These are phyloP conservation scores for Litchi chinensis DNA, from an alignment of 345 rosid species.

Conservation along the genomic window DNA sequence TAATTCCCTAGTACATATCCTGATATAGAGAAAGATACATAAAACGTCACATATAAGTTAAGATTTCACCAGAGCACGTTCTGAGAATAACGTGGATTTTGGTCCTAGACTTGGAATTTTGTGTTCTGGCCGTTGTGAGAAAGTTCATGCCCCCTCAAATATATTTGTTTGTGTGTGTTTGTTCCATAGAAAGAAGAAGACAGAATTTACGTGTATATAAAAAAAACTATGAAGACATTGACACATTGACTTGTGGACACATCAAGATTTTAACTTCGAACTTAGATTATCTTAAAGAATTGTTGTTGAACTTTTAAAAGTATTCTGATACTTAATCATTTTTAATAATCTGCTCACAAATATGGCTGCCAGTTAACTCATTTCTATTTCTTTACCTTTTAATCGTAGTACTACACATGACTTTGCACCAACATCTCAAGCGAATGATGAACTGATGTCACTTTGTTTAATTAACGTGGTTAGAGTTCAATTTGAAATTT, in stretches of 20 bases:
- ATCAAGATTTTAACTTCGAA: neutral
- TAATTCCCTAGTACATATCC: neutral
- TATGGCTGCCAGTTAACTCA: neutral
- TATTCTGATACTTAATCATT: no score
- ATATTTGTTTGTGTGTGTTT: neutral
- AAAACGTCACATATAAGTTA: neutral
- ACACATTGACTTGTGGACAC: neutral
- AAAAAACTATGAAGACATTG: neutral
- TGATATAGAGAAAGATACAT: conserved; percentile 1
- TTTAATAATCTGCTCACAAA: neutral
- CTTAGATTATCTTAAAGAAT: no score
- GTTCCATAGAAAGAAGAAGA: neutral
- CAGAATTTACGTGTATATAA: neutral
- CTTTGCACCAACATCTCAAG: neutral
- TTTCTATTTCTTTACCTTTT: no score
- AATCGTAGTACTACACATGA: no score
- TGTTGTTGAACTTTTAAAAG: neutral
- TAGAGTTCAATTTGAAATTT: neutral
- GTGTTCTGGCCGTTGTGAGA: neutral
- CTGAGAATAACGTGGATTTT: neutral
- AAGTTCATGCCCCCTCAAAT: neutral
- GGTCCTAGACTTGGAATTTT: conserved; percentile 5
- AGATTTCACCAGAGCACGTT: neutral
- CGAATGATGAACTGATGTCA: neutral
- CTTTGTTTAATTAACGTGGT: neutral